Evolutionary conservation across 345 rosid genomes (phyloP).

Genomic region (Microthlaspi erraticum): DNA sequence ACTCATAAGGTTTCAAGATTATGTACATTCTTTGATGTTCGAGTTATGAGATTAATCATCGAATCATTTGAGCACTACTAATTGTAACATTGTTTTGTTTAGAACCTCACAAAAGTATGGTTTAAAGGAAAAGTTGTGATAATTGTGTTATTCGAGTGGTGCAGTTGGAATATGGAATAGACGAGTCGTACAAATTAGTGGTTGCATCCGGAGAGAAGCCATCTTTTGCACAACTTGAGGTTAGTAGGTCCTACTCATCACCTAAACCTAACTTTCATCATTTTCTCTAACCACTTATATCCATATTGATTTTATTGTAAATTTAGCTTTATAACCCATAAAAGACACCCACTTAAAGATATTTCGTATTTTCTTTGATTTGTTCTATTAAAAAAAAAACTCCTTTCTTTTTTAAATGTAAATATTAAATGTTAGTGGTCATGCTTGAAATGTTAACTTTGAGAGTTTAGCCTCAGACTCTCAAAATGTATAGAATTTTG

Average conservation of each 20-base stretch:
- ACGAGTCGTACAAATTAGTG: slow-evolving; percentile 67
- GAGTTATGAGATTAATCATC: background rate
- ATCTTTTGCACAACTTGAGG: slow-evolving; percentile 64
- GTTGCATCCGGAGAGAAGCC: slow-evolving; percentile 56
- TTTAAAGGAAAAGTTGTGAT: slow-evolving; percentile 1
- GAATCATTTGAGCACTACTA: background rate
- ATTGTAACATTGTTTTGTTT: background rate
- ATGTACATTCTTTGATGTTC: background rate
- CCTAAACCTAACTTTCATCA: slow-evolving; percentile 3
- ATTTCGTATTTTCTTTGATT: background rate
- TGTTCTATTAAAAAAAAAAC: background rate
- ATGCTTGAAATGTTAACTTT: too few relatives aligned
- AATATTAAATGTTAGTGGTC: too few relatives aligned
- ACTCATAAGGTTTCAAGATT: background rate
- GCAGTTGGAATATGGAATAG: slow-evolving; percentile 67
- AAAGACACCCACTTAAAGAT: background rate
- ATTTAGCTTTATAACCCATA: slow-evolving; percentile 29
- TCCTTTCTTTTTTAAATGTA: too few relatives aligned
- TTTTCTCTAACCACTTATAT: slow-evolving; percentile 14
- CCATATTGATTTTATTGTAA: background rate
- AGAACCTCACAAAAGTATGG: background rate
- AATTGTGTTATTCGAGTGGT: slow-evolving; percentile 10
- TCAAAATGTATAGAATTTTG: too few relatives aligned
- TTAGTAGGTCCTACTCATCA: slow-evolving; percentile 33
- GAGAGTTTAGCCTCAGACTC: too few relatives aligned